These are phyloP conservation scores for Blastobotrys elegans DNA, from an alignment of 1,139 yeast genomes.

Conservation along the genomic window DNA sequence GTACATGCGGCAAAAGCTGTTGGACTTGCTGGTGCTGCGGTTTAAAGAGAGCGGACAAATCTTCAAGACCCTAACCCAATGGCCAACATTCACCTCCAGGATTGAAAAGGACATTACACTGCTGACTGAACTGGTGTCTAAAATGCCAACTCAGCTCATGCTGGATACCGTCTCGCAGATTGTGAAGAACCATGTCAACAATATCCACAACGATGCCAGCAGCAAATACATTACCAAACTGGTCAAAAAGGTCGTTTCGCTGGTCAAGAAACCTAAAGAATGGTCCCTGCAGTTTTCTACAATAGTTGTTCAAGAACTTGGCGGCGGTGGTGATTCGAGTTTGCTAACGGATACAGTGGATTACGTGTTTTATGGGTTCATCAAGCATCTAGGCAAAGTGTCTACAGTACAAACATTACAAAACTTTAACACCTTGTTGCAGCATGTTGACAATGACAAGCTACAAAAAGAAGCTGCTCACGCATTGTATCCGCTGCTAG, in stretches of 20 bases:
- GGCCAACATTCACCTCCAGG: conserved; percentile 10
- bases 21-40: conserved; percentile 11
- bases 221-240: conserved; percentile 5
- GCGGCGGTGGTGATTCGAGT: neutral
- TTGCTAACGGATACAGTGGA: neutral
- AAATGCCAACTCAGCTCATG: conserved; percentile 1
- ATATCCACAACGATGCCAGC: conserved; percentile 1
- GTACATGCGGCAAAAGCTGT: conserved; percentile 4
- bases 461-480: neutral
- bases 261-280: conserved; percentile 4
- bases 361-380: conserved; percentile 5
- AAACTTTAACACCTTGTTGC: neutral
- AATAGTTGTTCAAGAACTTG: conserved; percentile 3
- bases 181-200: conserved; percentile 8
- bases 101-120: conserved; percentile 5
- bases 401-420: neutral
- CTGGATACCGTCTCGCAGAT: neutral
- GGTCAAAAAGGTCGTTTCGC: conserved; percentile 1
- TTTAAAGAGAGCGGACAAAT: conserved; percentile 1
- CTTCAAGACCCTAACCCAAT: neutral
- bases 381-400: neutral
- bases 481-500: neutral
- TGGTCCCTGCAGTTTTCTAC: conserved; percentile 11
- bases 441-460: neutral
- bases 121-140: neutral